Base-by-base conservation (phyloP, 345 rosid genomes). In the Schrenkiella parvula region DNA sequence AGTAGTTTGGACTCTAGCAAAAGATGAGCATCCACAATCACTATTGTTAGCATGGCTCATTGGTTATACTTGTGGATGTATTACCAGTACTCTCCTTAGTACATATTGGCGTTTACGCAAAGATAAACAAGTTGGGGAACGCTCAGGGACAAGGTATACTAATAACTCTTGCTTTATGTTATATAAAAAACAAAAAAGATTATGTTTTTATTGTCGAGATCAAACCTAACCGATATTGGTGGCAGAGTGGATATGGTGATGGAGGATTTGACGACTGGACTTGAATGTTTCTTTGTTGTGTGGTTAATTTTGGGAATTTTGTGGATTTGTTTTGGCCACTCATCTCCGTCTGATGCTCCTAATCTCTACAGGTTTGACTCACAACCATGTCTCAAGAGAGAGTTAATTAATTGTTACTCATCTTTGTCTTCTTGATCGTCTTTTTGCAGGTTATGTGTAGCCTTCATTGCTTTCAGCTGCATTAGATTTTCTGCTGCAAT, bases 261-360 rank as follows among this genome's bases (percentile, higher is more conserved):
- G 37, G 21, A 34, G 18, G 19, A 5, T 22, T 17, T 59, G 59
- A 71, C 18, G 52, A 19, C 8, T 6, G 51, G 19, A 22, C 21
- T 47, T 47, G 59, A 37, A 70, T 70, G 60, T 70, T 25, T 70
- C 8, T 59, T 59, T 70, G 39, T 26, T 59, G 47, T 70, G 41
- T 59, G 58, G 41, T 26, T 48, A 34, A 6, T 47, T 37, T 35
- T 17, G 59, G 74, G 67, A 47, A 26, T 59, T 25, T 9, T 38
- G 22, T 60, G 38, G 58, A 48, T 60, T 35, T 48, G 31, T 60
- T 3, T 48, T 26, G 51, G 31, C 9, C n/a, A 14, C 17, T 60
- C 74, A 70, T 59, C 67, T 70, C 17, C 17, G 22, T 37, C 52
- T 50, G 68, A 17, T 60, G 51, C 52, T 60, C 61, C 68, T 48